phyloP scores from a whole-genome alignment of 257 asterid species.

The Buddleja alternifolia region DNA sequence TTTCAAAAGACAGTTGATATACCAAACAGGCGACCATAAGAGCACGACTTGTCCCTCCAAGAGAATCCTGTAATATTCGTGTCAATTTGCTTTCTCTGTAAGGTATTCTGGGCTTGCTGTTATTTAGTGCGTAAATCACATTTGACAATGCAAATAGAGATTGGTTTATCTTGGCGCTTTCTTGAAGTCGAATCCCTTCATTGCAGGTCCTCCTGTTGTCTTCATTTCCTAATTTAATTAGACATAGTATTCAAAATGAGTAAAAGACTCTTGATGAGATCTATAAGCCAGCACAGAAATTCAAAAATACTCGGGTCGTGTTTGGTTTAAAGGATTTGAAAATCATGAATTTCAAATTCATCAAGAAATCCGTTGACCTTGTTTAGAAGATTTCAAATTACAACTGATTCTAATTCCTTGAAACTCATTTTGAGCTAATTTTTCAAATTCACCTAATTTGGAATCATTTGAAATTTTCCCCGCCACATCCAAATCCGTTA shows the following conservation, averaged over 20 bases:
- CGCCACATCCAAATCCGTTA: too few species aligned
- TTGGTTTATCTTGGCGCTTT: constrained; percentile 88
- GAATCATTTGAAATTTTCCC: too few species aligned
- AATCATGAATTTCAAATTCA: too few species aligned
- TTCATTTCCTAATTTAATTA: constrained; percentile 67
- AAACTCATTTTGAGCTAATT: too few species aligned
- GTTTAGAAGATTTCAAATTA: too few species aligned
- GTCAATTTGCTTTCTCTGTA: constrained; percentile 94
- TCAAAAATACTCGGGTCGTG: background rate
- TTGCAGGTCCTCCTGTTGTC: constrained; percentile 80
- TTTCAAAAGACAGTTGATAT: constrained; percentile 20
- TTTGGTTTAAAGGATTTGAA: too few species aligned
- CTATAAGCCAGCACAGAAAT: background rate
- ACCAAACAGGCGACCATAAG: constrained; percentile 95
- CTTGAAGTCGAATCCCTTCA: constrained; percentile 88
- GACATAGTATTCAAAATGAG: constrained; percentile 2
- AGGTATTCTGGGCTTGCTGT: constrained; percentile 63
- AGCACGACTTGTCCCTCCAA: constrained; percentile 86
- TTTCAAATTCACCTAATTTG: too few species aligned
- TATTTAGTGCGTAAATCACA: constrained; percentile 84
- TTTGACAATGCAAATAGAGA: constrained; percentile 89
- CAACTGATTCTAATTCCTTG: too few species aligned
- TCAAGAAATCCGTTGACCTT: too few species aligned
- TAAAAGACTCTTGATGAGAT: constrained; percentile 4
- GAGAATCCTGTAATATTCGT: constrained; percentile 91